phyloP scores from a whole-genome alignment of 805 yeast genomes.

The Lipomyces orientalis region DNA sequence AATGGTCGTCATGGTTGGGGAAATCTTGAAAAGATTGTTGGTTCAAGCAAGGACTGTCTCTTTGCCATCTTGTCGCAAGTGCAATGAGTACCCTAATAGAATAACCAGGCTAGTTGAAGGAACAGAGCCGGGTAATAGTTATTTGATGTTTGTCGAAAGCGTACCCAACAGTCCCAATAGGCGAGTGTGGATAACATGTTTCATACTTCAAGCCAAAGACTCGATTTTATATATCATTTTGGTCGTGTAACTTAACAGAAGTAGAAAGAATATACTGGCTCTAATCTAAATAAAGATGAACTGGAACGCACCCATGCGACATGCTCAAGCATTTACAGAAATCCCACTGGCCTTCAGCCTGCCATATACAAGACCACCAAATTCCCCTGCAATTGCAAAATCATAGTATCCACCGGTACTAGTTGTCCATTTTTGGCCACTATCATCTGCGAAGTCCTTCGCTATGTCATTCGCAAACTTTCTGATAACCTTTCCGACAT shows the following conservation, averaged over 20 bases:
- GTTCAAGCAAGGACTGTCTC: background rate
- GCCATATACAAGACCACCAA: background rate
- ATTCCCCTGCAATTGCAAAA: background rate
- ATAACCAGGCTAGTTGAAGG: too few species aligned
- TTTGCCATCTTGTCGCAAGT: too few species aligned
- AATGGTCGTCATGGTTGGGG: background rate
- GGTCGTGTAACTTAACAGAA: background rate
- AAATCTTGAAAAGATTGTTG: too few species aligned
- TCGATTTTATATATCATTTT: too few species aligned
- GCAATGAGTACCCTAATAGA: too few species aligned
- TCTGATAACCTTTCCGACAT: constrained; percentile 1
- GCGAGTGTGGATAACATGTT: too few species aligned
- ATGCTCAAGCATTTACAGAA: background rate
- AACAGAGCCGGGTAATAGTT: too few species aligned
- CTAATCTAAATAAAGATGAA: background rate
- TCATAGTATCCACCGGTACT: background rate
- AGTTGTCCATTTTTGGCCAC: background rate
- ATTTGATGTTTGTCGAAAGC: too few species aligned
- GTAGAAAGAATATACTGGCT: background rate
- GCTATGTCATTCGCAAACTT: background rate
- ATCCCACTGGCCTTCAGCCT: background rate
- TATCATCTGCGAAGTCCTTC: background rate
- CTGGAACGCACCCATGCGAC: background rate
- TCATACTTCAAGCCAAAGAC: too few species aligned
- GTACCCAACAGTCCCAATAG: too few species aligned